Conservation (phyloP, 2,329 filamentous ascomycete species). For the Myriosclerotinia duriaeana region DNA sequence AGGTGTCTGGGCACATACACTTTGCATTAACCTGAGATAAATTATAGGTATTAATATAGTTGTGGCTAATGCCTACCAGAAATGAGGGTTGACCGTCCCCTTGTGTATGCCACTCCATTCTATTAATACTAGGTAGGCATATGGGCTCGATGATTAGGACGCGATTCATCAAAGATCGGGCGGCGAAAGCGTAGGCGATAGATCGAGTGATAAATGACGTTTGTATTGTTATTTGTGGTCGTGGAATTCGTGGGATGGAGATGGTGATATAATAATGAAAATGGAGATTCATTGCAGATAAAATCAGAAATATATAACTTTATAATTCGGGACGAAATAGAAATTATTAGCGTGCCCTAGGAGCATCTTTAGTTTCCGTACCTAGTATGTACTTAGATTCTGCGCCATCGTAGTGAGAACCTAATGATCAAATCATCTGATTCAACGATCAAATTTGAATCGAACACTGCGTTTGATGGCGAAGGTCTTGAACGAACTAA, state of each 20-base stretch:
- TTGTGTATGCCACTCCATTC: too few species aligned
- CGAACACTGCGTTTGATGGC: not conserved
- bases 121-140: too few species aligned
- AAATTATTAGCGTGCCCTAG: not conserved
- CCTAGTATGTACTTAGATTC: not conserved
- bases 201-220: not conserved
- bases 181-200: not conserved
- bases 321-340: not conserved
- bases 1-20: too few species aligned
- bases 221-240: not conserved
- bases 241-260: not conserved
- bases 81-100: too few species aligned
- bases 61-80: too few species aligned
- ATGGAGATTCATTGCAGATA: not conserved
- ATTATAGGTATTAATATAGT: too few species aligned
- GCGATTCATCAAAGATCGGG: too few species aligned
- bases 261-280: not conserved
- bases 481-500: not conserved
- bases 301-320: not conserved
- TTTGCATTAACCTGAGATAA: too few species aligned
- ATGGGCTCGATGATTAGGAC: too few species aligned
- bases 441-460: not conserved
- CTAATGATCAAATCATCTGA: not conserved
- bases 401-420: not conserved
- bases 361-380: not conserved